Conservation (phyloP, 2,329 filamentous ascomycete species). For the Calycina herbarum region DNA sequence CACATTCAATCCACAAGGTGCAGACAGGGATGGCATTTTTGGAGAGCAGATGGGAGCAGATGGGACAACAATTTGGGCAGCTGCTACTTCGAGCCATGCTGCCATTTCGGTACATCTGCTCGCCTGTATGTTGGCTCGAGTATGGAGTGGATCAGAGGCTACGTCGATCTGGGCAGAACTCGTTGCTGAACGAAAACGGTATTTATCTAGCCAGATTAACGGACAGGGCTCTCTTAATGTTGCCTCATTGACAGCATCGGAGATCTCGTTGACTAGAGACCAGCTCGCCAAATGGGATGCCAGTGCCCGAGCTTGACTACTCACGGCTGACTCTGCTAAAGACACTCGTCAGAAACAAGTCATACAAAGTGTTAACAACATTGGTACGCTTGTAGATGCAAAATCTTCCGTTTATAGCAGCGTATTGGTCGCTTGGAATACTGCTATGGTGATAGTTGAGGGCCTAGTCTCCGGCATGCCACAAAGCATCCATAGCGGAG, state of each 20-base stretch:
- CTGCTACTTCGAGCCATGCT: too few species aligned
- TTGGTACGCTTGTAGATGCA: conserved; percentile 16
- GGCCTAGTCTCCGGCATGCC: conserved; percentile 24
- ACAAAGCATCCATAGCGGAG: conserved; percentile 11
- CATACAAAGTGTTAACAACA: conserved; percentile 30
- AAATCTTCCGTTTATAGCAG: conserved; percentile 18
- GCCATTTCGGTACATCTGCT: too few species aligned
- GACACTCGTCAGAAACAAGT: conserved; percentile 28
- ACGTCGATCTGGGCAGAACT: too few species aligned
- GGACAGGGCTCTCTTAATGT: too few species aligned
- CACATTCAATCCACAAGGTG: too few species aligned
- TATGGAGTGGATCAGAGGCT: too few species aligned
- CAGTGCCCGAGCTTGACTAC: conserved; percentile 37
- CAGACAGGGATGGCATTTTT: too few species aligned
- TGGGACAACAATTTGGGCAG: too few species aligned
- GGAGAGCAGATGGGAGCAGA: too few species aligned
- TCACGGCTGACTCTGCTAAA: conserved; percentile 30
- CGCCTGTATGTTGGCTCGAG: too few species aligned
- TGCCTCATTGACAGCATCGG: conserved; percentile 18
- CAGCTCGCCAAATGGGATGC: conserved; percentile 36
- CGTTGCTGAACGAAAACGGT: too few species aligned
- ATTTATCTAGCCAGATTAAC: too few species aligned
- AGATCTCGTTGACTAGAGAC: conserved; percentile 23
- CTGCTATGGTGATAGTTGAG: conserved; percentile 23
- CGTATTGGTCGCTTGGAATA: conserved; percentile 25